Percentiles rank a stretch among this genome's conserved stretches.
Evolutionary conservation across 768 basidiomycete species (phyloP).

Genomic region (Tephrocybe sp.): DNA sequence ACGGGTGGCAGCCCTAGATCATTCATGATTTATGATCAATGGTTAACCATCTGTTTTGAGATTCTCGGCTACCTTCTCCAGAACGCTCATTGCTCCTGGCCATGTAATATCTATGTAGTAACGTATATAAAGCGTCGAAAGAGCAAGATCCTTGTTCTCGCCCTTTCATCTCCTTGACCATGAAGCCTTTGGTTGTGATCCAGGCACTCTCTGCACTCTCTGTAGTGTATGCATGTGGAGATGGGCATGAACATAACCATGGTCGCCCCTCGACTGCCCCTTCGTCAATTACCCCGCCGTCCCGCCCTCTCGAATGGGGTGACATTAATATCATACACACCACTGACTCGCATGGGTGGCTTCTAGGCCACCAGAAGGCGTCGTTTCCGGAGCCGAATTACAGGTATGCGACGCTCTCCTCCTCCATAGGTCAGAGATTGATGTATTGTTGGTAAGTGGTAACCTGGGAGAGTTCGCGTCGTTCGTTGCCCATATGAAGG

Average conservation of each 20-base stretch:
- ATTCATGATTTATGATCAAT: too few relatives aligned
- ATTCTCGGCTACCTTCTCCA: too few relatives aligned
- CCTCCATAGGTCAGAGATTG: not conserved
- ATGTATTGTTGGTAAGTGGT: slow-evolving; percentile 30
- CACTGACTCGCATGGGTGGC: slow-evolving; percentile 73
- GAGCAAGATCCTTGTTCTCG: not conserved
- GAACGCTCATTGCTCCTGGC: too few relatives aligned
- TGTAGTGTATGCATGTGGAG: slow-evolving; percentile 7
- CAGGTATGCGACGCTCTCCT: slow-evolving; percentile 35
- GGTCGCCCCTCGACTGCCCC: slow-evolving; percentile 36
- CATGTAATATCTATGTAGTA: too few relatives aligned
- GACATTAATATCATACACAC: slow-evolving; percentile 88
- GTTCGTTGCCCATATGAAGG: slow-evolving; percentile 84
- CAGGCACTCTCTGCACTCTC: slow-evolving; percentile 1
- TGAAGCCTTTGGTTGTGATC: slow-evolving; percentile 5
- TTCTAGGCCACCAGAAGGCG: slow-evolving; percentile 80
- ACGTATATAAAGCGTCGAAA: not conserved
- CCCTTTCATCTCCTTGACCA: not conserved
- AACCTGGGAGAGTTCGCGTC: slow-evolving; percentile 83
- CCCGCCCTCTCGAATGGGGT: slow-evolving; percentile 76
- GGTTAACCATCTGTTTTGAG: too few relatives aligned
- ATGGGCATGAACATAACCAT: slow-evolving; percentile 23
- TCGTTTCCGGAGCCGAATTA: slow-evolving; percentile 78
- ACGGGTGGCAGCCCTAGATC: too few relatives aligned
- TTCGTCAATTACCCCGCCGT: slow-evolving; percentile 52